Evolutionary conservation across 441 rosid species (phyloP).

Genomic region (Eugenia klotzschiana): DNA sequence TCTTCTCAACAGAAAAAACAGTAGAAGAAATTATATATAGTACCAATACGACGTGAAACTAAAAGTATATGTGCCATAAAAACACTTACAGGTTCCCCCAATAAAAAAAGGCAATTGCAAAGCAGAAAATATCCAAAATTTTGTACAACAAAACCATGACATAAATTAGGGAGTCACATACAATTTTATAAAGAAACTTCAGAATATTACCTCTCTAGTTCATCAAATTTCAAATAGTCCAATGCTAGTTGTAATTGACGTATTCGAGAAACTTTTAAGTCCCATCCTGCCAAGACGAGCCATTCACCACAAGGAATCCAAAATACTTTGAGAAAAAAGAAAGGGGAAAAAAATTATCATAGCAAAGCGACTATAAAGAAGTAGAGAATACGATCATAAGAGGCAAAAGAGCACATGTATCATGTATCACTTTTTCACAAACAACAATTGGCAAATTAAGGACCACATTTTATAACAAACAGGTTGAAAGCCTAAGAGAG

Average conservation of each 20-base stretch:
- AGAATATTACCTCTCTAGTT: slow-evolving; percentile 67
- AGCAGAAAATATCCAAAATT: neutral
- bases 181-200: neutral
- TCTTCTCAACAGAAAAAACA: neutral
- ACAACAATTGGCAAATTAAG: neutral
- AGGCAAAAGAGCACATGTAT: neutral
- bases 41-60: neutral
- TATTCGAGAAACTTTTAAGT: slow-evolving; percentile 56
- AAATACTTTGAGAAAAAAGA: neutral
- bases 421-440: neutral
- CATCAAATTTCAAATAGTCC: slow-evolving; percentile 80
- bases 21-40: neutral
- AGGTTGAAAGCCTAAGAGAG: neutral
- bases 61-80: neutral
- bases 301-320: neutral
- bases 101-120: neutral
- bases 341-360: neutral
- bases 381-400: neutral
- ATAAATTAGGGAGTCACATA: neutral
- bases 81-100: neutral
- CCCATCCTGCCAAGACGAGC: slow-evolving; percentile 59
- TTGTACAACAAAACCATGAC: neutral
- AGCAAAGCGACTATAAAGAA: neutral
- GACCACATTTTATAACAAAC: neutral
- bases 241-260: slow-evolving; percentile 74